Conservation (phyloP, 139 green algal genomes). For the Chlamydomonas schloesseri region DNA sequence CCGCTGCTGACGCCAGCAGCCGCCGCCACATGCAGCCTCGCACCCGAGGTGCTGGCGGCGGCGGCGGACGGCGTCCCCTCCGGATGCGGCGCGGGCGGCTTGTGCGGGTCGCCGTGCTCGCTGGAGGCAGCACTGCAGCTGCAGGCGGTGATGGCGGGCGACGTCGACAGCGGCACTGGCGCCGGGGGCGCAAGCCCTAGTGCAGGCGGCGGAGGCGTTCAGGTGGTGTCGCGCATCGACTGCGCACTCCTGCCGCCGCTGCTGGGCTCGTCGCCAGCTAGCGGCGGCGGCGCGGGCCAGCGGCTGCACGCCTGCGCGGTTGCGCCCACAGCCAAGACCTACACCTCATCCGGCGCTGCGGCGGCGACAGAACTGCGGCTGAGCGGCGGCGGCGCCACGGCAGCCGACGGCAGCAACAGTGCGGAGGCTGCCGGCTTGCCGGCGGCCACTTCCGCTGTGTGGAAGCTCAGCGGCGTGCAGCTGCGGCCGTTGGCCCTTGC, state of each 20-base stretch:
- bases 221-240: constrained; percentile 2
- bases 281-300: too few species aligned
- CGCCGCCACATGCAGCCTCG: background rate
- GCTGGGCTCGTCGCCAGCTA: background rate
- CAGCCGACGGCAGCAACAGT: background rate
- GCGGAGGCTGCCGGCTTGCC: background rate
- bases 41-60: background rate
- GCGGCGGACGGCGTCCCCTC: background rate
- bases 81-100: background rate
- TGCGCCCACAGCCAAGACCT: too few species aligned
- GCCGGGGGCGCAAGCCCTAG: too few species aligned
- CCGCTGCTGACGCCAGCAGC: background rate
- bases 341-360: too few species aligned
- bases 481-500: background rate
- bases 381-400: background rate
- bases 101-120: background rate
- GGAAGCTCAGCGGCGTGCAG: constrained; percentile 11
- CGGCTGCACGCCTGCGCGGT: too few species aligned
- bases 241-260: background rate
- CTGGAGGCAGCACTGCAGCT: constrained; percentile 36
- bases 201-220: too few species aligned
- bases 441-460: background rate
- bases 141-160: background rate
- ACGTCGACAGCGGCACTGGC: background rate
- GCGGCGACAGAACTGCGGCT: background rate